These are phyloP conservation scores for Amanita pseudoporphyria DNA, from an alignment of 768 basidiomycete genomes.

Conservation along the genomic window DNA sequence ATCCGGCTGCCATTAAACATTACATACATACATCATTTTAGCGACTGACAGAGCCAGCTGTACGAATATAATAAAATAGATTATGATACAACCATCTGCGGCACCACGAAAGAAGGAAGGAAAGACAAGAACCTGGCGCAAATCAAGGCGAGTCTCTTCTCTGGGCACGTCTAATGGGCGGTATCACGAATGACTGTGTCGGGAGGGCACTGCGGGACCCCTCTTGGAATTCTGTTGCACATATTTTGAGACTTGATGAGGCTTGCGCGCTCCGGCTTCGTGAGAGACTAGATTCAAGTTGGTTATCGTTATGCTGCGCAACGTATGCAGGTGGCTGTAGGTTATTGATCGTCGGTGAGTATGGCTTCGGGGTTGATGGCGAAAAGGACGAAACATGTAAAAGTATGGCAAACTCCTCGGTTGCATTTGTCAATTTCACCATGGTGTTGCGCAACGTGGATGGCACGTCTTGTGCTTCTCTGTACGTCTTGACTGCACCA, in stretches of 20 bases:
- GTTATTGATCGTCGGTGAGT: constrained; percentile 34
- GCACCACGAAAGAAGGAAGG: neutral
- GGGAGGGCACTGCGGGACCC: constrained; percentile 9
- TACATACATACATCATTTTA: neutral
- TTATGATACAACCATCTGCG: neutral
- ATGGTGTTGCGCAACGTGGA: constrained; percentile 57
- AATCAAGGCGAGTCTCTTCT: constrained; percentile 5
- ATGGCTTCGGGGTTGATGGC: constrained; percentile 43
- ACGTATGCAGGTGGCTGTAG: constrained; percentile 24
- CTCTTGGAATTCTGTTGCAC: neutral
- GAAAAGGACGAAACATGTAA: constrained; percentile 80
- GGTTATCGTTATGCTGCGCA: constrained; percentile 32
- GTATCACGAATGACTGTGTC: constrained; percentile 14
- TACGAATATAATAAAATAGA: neutral
- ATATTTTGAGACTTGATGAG: constrained; percentile 15
- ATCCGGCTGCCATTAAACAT: neutral
- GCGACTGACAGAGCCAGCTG: neutral
- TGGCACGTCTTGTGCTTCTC: constrained; percentile 44
- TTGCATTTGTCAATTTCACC: constrained; percentile 69
- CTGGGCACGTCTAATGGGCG: constrained; percentile 8
- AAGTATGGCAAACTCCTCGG: constrained; percentile 81
- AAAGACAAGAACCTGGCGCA: too few relatives aligned
- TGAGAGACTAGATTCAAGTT: constrained; percentile 44
- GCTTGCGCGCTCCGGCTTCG: constrained; percentile 50
- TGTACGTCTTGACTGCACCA: constrained; percentile 58